A percentile compares a stretch with the other conserved stretches of the same genome.
Conservation (phyloP, 192 early-diverging fungal species). For the Coemansia sp. region DNA sequence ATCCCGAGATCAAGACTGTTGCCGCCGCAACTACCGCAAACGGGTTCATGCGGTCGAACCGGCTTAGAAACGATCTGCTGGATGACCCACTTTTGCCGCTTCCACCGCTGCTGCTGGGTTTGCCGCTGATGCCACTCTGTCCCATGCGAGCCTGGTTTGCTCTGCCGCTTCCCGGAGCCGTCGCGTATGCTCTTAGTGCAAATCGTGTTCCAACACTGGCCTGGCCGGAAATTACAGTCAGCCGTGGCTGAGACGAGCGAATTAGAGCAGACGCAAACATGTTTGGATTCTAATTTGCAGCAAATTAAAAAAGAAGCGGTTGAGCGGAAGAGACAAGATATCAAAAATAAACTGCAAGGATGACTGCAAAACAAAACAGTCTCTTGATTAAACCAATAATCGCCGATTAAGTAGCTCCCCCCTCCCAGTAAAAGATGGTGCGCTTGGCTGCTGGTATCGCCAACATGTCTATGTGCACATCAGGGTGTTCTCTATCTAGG, state of each 20-base stretch:
- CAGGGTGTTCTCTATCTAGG: too few relatives aligned
- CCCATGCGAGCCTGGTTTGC: constrained; percentile 36
- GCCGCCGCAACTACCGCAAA: constrained; percentile 23
- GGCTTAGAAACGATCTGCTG: neutral
- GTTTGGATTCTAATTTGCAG: neutral
- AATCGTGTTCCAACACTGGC: neutral
- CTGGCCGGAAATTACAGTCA: neutral
- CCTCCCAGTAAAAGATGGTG: too few relatives aligned
- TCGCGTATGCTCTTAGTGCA: neutral
- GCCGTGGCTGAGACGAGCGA: constrained; percentile 6
- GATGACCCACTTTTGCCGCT: neutral
- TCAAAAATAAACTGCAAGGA: too few relatives aligned
- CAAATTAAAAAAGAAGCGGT: neutral
- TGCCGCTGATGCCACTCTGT: constrained; percentile 13
- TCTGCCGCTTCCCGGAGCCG: neutral
- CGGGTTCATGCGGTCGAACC: constrained; percentile 31
- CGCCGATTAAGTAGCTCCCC: too few relatives aligned
- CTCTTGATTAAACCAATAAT: too few relatives aligned
- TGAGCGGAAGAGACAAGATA: too few relatives aligned
- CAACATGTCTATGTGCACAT: too few relatives aligned
- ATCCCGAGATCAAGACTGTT: constrained; percentile 19
- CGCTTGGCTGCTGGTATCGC: too few relatives aligned
- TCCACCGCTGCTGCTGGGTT: too few relatives aligned
- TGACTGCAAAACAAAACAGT: too few relatives aligned
- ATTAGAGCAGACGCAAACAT: neutral